These are phyloP conservation scores for Xerocomellus chrysenteron DNA, from an alignment of 768 basidiomycete species.

Conservation along the genomic window DNA sequence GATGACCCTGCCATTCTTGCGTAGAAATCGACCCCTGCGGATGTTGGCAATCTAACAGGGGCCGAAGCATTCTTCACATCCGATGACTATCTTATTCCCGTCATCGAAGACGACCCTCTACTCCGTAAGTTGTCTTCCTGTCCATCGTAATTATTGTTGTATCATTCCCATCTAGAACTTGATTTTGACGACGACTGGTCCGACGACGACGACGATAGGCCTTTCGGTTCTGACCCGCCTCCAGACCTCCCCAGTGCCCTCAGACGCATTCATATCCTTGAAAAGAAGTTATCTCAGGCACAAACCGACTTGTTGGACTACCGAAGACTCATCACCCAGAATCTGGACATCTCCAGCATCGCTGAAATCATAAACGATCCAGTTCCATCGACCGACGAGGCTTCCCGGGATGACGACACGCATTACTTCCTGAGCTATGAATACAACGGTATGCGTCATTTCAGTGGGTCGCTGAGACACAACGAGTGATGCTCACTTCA, in stretches of 20 bases:
- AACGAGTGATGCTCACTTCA: not conserved
- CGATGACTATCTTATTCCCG: constrained; percentile 82
- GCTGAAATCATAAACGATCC: constrained; percentile 43
- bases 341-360: constrained; percentile 47
- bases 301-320: constrained; percentile 65
- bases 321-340: constrained; percentile 52
- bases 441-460: constrained; percentile 62
- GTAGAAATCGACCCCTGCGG: constrained; percentile 53
- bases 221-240: constrained; percentile 15
- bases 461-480: not conserved
- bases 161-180: constrained; percentile 45
- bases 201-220: constrained; percentile 43
- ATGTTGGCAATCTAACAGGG: constrained; percentile 50
- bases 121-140: constrained; percentile 61
- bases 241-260: constrained; percentile 34
- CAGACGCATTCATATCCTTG: constrained; percentile 55
- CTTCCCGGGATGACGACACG: constrained; percentile 76
- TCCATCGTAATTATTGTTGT: not conserved
- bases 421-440: constrained; percentile 94
- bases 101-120: constrained; percentile 82
- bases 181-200: constrained; percentile 72
- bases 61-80: constrained; percentile 62
- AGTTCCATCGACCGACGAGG: constrained; percentile 21
- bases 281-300: constrained; percentile 59
- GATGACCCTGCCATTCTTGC: constrained; percentile 5